phyloP scores from a whole-genome alignment of 768 basidiomycete species.

The Phlebiopsis flavidoalba region DNA sequence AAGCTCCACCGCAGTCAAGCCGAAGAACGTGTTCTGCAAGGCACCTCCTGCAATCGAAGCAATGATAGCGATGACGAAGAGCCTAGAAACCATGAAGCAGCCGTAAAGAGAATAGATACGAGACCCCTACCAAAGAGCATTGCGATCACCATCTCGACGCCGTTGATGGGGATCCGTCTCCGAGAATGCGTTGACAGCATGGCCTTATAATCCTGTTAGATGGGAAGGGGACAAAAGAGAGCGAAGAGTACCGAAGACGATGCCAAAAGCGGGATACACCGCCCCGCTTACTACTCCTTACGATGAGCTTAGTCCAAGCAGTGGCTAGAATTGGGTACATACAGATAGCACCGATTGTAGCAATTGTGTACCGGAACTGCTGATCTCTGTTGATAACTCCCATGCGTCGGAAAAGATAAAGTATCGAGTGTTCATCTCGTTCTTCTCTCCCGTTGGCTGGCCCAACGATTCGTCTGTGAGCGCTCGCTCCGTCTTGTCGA shows the following conservation, averaged over 20 bases:
- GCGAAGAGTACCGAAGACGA: conserved; percentile 32
- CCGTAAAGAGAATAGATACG: too few relatives aligned
- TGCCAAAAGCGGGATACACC: conserved; percentile 58
- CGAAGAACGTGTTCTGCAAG: conserved; percentile 68
- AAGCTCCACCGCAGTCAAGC: conserved; percentile 61
- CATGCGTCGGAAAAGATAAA: conserved; percentile 68
- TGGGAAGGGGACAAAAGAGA: background rate
- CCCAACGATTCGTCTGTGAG: conserved; percentile 60
- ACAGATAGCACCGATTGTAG: conserved; percentile 49
- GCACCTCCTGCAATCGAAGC: conserved; percentile 51
- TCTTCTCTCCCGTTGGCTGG: conserved; percentile 23
- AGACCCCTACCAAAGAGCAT: conserved; percentile 54
- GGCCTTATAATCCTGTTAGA: background rate
- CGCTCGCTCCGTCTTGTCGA: conserved; percentile 57
- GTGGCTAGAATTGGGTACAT: background rate
- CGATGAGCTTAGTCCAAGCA: background rate
- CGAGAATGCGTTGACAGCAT: conserved; percentile 56
- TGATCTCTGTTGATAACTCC: conserved; percentile 54
- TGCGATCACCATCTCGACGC: conserved; percentile 61
- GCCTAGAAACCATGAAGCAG: background rate
- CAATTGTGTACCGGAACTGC: conserved; percentile 56
- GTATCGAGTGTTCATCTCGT: conserved; percentile 38
- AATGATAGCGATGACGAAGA: conserved; percentile 75
- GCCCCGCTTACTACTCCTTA: conserved; percentile 39
- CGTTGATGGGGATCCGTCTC: conserved; percentile 33